Evolutionary conservation across 352 stramenopile genomes (phyloP), one percentile per base, ranked within the genome.

Genomic region (Blastocystis sp.): DNA sequence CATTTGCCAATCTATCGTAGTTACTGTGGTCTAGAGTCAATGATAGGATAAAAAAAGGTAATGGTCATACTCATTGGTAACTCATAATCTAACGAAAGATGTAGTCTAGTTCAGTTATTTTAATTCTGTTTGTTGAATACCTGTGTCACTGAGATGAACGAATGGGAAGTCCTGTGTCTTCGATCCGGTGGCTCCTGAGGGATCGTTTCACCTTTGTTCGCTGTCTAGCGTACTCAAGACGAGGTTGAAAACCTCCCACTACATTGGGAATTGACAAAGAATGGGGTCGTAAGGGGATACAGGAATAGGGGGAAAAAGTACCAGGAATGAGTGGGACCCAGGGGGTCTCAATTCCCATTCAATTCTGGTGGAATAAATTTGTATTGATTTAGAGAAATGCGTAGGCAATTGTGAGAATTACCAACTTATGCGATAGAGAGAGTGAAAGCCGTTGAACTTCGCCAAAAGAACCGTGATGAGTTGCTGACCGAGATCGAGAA

Each of bases 371-470:
- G 29, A 68, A 68, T 66, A 84, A 37, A 68, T 84, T 80, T 84
- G 73, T 84, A 84, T 84, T 66, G 73, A 84, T 84, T 84, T 84
- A 84, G 73, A 84, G 73, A 84, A 84, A 84, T 84, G 73, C 73
- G 73, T 84, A 84, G 45, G 50, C 29, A 26, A 53, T 34, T 69
- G 18, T 47, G 0, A n/a, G 54, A 37, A 13, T 55, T 56, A 20
- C 20, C 13, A 43, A 0, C 50, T 53, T 90, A 90, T 91, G 89
- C 89, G 6, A 82, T 91, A 91, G 94, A 90, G 80, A 95, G 98
- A 94, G 95, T 98, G 90, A 98, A 98, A 93, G 97, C 96, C 92
- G 94, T 98, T 93, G 96, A 99, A 94, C 95, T 99, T 82, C 94
- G 97, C 92, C 95, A 92, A 88, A 94, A 98, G 93, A 96, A 92